These are phyloP conservation scores for Anisodus acutangulus DNA, from an alignment of 257 asterid species.

Conservation along the genomic window DNA sequence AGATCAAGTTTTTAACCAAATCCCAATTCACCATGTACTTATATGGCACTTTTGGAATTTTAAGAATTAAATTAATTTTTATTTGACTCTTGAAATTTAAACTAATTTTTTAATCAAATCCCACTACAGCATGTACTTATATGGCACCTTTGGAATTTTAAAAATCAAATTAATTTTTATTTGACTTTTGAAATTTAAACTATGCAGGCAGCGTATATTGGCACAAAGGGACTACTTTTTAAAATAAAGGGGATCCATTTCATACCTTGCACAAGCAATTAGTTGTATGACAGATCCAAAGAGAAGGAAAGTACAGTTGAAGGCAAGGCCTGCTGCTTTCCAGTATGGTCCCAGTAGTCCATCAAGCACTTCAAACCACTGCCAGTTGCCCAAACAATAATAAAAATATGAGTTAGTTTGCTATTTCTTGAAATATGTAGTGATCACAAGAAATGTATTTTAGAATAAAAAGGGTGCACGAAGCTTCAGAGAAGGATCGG, in stretches of 20 bases:
- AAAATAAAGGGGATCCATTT: background rate
- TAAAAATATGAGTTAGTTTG: background rate
- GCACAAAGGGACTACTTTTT: background rate
- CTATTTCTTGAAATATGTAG: background rate
- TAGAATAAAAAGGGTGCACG: background rate
- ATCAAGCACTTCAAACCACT: slow-evolving; percentile 99
- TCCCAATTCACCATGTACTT: background rate
- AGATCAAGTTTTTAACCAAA: background rate
- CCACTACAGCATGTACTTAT: background rate
- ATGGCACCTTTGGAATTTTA: too few species aligned
- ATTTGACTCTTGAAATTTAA: too few species aligned
- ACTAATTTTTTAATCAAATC: background rate
- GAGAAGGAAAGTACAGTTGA: slow-evolving; percentile 94
- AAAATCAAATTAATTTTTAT: too few species aligned
- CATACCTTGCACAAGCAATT: slow-evolving; percentile 96
- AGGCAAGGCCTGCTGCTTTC: slow-evolving; percentile 93
- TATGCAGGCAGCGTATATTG: too few species aligned
- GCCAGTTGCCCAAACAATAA: background rate
- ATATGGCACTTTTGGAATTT: too few species aligned
- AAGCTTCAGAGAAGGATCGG: background rate
- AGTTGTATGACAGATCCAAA: slow-evolving; percentile 98
- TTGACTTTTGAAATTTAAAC: too few species aligned
- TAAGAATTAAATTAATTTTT: too few species aligned
- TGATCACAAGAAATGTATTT: background rate
- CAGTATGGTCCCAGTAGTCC: slow-evolving; percentile 95